Base-by-base conservation (phyloP, 371 early-diverging fungal genomes). In the Lichtheimia ornata region DNA sequence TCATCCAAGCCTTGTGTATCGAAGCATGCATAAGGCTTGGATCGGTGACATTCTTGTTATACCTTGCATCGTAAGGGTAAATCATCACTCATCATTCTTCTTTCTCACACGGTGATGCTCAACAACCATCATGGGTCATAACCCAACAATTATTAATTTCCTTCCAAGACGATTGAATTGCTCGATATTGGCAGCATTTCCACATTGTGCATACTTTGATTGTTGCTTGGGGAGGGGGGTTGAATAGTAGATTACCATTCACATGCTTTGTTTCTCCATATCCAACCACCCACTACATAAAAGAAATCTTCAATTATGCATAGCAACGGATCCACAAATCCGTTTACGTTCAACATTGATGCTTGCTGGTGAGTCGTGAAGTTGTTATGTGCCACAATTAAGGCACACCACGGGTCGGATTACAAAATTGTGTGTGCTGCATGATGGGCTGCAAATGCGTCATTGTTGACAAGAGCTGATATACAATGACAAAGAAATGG, bases 341-440 rank as follows among this genome's bases (percentile, higher is more conserved):
- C 17, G 27, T 53, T 60, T 61, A 61, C 62, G 62, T 61, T 61
- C 55, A 17, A 61, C 55, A 47, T 47, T 47, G n/a, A 15, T 12
- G 14, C 47, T 47, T 9, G 47, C n/a, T 22, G 47, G 14, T 18
- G 47, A 13, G 17, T 9, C 35, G 9, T 47, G 47, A 11, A 15
- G 47, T 42, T 55, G 66, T 5, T 51, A 62, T 7, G 72, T 60
- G 17, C 73, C 74, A 56, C 87, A 86, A 45, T 84, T 79, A 53
- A 87, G 73, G 65, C 87, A 87, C 35, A 81, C 22, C 22, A 22
- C 81, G 62, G 77, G 79, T 51, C 87, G 74, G 15, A 82, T 82
- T 17, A 86, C 87, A 66, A 87, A 86, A 61, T 86, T 86, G 63
- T 86, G 85, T 30, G 83, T 74, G 50, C 73, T 80, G 64, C 87